phyloP scores from a whole-genome alignment of 2,329 filamentous ascomycete genomes.

The Paramyrothecium sp. region DNA sequence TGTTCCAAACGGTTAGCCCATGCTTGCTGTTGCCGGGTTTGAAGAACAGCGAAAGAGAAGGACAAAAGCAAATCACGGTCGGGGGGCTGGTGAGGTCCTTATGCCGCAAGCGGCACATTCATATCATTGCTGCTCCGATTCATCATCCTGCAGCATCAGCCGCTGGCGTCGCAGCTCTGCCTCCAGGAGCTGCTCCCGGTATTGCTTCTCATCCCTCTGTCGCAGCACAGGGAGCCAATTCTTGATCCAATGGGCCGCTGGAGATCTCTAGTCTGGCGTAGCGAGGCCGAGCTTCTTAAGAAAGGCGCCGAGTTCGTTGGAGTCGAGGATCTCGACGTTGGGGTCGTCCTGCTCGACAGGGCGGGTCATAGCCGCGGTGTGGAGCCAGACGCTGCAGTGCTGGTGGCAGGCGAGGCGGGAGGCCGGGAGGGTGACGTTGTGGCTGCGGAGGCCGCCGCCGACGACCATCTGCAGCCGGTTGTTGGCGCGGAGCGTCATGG shows the following conservation, averaged over 20 bases:
- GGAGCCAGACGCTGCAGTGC: slow-evolving; percentile 36
- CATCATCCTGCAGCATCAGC: too few relatives aligned
- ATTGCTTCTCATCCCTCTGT: neutral
- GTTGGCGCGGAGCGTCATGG: slow-evolving; percentile 28
- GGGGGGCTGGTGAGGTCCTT: too few relatives aligned
- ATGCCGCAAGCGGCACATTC: too few relatives aligned
- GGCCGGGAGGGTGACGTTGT: slow-evolving; percentile 32
- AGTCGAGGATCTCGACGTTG: slow-evolving; percentile 20
- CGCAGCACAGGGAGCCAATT: slow-evolving; percentile 7
- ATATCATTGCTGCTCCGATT: too few relatives aligned
- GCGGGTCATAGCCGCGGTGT: slow-evolving; percentile 38
- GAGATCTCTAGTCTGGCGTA: slow-evolving; percentile 23
- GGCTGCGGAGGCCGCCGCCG: slow-evolving; percentile 48
- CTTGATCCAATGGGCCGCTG: slow-evolving; percentile 22
- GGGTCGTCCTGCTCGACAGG: slow-evolving; percentile 2
- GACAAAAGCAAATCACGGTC: too few relatives aligned
- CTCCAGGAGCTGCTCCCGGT: neutral
- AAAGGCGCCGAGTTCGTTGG: slow-evolving; percentile 18
- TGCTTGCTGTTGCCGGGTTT: too few relatives aligned
- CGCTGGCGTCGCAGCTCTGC: too few relatives aligned
- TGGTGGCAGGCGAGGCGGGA: slow-evolving; percentile 20
- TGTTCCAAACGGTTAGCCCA: too few relatives aligned
- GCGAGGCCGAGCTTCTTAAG: slow-evolving; percentile 17
- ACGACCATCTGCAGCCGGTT: slow-evolving; percentile 45
- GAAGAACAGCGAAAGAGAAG: too few relatives aligned